Conservation (phyloP, 169 alveolate genomes). For the Neospora caninum region DNA sequence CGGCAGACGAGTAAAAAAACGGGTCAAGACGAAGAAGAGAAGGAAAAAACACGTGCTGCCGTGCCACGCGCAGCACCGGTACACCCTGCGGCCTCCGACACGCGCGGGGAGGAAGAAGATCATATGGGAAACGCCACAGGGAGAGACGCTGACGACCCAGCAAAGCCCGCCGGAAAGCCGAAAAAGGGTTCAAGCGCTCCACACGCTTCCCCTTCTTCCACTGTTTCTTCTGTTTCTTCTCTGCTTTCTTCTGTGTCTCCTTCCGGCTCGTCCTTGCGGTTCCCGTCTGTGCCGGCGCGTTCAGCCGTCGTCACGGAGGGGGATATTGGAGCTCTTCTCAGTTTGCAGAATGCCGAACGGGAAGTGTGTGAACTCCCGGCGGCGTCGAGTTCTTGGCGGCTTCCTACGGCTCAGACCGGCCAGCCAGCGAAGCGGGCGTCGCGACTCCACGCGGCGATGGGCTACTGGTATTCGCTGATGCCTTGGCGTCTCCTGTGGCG, state of each 20-base stretch:
- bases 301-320: background rate
- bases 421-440: background rate
- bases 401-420: background rate
- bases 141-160: background rate
- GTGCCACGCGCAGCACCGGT: background rate
- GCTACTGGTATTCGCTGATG: background rate
- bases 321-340: background rate
- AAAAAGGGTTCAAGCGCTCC: no score
- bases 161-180: no score
- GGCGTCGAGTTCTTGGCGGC: background rate
- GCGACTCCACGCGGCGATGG: background rate
- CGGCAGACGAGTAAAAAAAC: no score
- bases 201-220: background rate
- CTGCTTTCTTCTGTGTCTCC: background rate
- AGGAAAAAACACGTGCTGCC: background rate
- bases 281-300: background rate
- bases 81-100: background rate
- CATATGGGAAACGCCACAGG: background rate
- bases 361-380: background rate
- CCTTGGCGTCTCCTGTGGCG: background rate
- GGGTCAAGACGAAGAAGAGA: no score
- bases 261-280: background rate
- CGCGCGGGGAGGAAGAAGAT: background rate
- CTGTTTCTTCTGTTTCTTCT: background rate
- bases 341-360: background rate